Evolutionary conservation across 2,329 filamentous ascomycete species (phyloP).

Genomic region (Aspergillus thermomutatus): DNA sequence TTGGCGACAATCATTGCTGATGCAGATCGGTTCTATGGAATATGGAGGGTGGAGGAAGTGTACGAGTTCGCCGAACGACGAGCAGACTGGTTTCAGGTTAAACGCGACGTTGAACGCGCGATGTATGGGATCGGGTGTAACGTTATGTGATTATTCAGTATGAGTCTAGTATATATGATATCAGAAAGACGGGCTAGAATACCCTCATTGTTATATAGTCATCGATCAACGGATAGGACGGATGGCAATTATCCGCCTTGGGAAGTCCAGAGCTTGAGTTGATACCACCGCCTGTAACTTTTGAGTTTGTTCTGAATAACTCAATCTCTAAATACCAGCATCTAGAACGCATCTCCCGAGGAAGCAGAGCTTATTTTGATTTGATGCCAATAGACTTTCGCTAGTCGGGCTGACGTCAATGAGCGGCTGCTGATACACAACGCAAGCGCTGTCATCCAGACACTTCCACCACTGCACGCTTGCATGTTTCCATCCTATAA

Average conservation of each 20-base stretch:
- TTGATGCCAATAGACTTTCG: background rate
- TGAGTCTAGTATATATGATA: conserved; percentile 7
- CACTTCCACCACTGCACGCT: background rate
- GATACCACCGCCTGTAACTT: background rate
- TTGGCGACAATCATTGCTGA: conserved; percentile 95
- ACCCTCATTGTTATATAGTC: background rate
- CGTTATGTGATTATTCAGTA: conserved; percentile 63
- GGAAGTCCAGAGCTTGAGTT: background rate
- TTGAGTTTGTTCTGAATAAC: background rate
- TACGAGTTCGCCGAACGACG: conserved; percentile 94
- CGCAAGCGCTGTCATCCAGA: background rate
- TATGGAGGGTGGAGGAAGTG: conserved; percentile 93
- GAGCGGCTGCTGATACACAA: conserved; percentile 13
- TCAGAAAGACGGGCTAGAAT: conserved; percentile 3
- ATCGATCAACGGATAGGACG: background rate
- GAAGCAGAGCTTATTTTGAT: background rate
- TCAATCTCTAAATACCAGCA: background rate
- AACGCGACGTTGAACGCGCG: conserved; percentile 82
- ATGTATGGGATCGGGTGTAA: conserved; percentile 94
- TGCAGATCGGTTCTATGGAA: conserved; percentile 80
- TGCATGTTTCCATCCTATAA: background rate
- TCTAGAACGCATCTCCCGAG: background rate
- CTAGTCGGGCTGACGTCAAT: conserved; percentile 13
- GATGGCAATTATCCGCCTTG: background rate
- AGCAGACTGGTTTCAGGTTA: conserved; percentile 92